Evolutionary conservation across 164 flowering plant genomes (phyloP).

Genomic region (Umbilicus rupestris): DNA sequence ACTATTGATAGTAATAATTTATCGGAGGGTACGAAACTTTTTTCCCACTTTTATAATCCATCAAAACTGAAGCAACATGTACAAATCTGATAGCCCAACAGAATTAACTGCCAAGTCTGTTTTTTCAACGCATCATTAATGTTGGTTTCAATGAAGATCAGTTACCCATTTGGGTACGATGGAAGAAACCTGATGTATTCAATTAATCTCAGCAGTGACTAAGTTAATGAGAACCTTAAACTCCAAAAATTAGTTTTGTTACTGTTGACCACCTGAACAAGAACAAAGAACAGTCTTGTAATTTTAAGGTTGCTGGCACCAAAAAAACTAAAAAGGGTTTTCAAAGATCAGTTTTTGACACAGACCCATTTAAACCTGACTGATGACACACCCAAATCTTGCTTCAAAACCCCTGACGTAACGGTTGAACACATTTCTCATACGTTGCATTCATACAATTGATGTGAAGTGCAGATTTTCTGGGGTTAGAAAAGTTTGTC

Average conservation of each 20-base stretch:
- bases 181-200: too few relatives aligned
- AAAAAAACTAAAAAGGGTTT: background rate
- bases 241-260: background rate
- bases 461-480: background rate
- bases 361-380: background rate
- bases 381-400: background rate
- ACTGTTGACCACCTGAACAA: slow-evolving; percentile 6
- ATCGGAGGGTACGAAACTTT: too few relatives aligned
- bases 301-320: background rate
- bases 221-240: background rate
- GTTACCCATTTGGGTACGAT: too few relatives aligned
- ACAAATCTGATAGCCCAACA: too few relatives aligned
- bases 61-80: too few relatives aligned
- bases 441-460: background rate
- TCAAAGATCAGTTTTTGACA: background rate
- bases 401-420: background rate
- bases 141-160: too few relatives aligned
- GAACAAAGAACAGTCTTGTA: background rate
- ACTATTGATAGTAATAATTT: too few relatives aligned
- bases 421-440: too few relatives aligned
- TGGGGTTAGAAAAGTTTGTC: background rate
- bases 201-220: background rate
- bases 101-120: too few relatives aligned
- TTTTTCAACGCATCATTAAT: too few relatives aligned
- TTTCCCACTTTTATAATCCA: too few relatives aligned